These are phyloP conservation scores for Saturnispora quitensis DNA, from an alignment of 805 yeast species.

Conservation along the genomic window DNA sequence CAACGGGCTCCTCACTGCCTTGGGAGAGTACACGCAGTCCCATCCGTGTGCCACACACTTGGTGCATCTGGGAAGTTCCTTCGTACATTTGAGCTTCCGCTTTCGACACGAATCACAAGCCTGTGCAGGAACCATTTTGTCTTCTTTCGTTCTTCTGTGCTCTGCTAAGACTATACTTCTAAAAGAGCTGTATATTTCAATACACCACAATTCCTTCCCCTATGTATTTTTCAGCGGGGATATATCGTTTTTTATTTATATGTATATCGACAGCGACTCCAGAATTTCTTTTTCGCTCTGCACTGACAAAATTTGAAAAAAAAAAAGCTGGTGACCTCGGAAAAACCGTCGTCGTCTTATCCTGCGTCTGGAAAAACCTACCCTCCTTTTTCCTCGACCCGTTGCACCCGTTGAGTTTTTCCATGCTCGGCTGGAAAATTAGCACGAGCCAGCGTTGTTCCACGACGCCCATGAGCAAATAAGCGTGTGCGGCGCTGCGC, in stretches of 20 bases:
- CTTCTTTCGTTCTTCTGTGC: background rate
- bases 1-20: constrained; percentile 68
- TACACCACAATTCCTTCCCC: background rate
- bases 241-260: background rate
- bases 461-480: background rate
- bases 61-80: constrained; percentile 65
- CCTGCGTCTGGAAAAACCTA: background rate
- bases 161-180: background rate
- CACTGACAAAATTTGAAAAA: background rate
- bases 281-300: background rate
- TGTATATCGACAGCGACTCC: background rate
- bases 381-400: background rate
- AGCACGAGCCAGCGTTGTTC: background rate
- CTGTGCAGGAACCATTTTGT: constrained; percentile 30
- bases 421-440: background rate
- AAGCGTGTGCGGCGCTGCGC: background rate
- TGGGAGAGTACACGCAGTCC: constrained; percentile 73
- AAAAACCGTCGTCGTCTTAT: background rate
- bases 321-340: background rate
- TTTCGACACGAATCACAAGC: constrained; percentile 80
- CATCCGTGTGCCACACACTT: constrained; percentile 66
- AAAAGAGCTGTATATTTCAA: background rate
- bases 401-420: background rate
- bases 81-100: constrained; percentile 73
- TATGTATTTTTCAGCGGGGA: background rate